Percentiles rank a stretch among this genome's conserved stretches.
These are phyloP conservation scores for Candida silvicultrix DNA, from an alignment of 805 yeast genomes.

Conservation along the genomic window DNA sequence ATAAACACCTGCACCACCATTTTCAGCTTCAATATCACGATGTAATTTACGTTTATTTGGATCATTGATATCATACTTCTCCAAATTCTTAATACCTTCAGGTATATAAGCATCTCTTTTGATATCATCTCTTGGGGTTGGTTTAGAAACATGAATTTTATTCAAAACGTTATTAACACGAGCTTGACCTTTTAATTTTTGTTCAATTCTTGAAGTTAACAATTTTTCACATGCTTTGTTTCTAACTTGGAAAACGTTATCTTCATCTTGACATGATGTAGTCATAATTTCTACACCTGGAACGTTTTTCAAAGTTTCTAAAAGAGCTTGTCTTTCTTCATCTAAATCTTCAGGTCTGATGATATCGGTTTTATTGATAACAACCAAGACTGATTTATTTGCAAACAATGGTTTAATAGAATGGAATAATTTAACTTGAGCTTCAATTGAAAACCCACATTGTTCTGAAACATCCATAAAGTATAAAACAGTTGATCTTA, in stretches of 20 bases:
- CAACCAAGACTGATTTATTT: conserved; percentile 93
- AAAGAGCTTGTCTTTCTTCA: conserved; percentile 62
- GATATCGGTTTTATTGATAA: conserved; percentile 92
- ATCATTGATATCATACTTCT: conserved; percentile 71
- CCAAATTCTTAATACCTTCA: conserved; percentile 53
- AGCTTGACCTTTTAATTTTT: conserved; percentile 88
- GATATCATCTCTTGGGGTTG: conserved; percentile 81
- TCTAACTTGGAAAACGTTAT: conserved; percentile 91
- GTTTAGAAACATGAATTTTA: conserved; percentile 92
- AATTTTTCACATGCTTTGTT: conserved; percentile 97
- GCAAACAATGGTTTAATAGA: conserved; percentile 96
- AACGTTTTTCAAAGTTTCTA: conserved; percentile 55
- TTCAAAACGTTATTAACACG: conserved; percentile 84
- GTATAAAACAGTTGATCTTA: conserved; percentile 92
- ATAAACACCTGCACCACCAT: conserved; percentile 99
- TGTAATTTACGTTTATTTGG: conserved; percentile 79
- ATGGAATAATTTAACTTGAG: conserved; percentile 94
- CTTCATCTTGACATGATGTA: conserved; percentile 90
- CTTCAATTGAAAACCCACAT: conserved; percentile 97
- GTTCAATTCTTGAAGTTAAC: conserved; percentile 92
- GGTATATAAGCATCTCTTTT: conserved; percentile 80
- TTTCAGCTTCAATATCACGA: conserved; percentile 84
- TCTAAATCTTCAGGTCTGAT: conserved; percentile 79
- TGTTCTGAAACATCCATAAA: conserved; percentile 99
- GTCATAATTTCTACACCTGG: conserved; percentile 90